phyloP scores from a whole-genome alignment of 2,329 filamentous ascomycete genomes.

The Aureobasidium mangrovei region DNA sequence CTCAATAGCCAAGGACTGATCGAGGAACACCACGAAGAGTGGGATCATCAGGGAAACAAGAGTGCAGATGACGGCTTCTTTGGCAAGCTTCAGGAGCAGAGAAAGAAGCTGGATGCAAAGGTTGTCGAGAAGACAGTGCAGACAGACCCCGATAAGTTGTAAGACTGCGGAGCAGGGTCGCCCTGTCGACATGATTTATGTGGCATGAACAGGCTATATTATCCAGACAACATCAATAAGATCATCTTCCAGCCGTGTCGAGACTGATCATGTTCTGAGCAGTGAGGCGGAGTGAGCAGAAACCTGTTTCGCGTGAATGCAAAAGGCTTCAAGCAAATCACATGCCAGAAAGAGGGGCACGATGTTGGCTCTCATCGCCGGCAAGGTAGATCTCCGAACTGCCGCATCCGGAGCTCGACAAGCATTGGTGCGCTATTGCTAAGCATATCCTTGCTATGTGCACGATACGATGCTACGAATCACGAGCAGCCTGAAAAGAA shows the following conservation, averaged over 20 bases:
- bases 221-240: too few species aligned
- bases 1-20: slow-evolving; percentile 20
- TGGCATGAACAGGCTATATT: too few species aligned
- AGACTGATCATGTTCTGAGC: too few species aligned
- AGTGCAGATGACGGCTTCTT: slow-evolving; percentile 23
- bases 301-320: too few species aligned
- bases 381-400: neutral
- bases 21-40: slow-evolving; percentile 23
- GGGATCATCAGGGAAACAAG: slow-evolving; percentile 23
- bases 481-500: neutral
- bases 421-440: neutral
- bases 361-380: neutral
- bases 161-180: neutral
- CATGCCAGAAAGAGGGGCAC: slow-evolving; percentile 2
- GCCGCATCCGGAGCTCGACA: neutral
- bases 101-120: slow-evolving; percentile 23
- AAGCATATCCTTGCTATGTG: neutral
- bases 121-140: slow-evolving; percentile 20
- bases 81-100: slow-evolving; percentile 22
- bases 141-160: slow-evolving; percentile 17
- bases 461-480: neutral
- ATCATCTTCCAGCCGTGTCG: too few species aligned
- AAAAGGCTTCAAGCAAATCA: neutral
- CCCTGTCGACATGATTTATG: neutral
- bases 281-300: neutral